A percentile compares a stretch with the other conserved stretches of the same genome.
phyloP scores from a whole-genome alignment of 1,284 basidiomycete species.

The Sparassis latifolia region DNA sequence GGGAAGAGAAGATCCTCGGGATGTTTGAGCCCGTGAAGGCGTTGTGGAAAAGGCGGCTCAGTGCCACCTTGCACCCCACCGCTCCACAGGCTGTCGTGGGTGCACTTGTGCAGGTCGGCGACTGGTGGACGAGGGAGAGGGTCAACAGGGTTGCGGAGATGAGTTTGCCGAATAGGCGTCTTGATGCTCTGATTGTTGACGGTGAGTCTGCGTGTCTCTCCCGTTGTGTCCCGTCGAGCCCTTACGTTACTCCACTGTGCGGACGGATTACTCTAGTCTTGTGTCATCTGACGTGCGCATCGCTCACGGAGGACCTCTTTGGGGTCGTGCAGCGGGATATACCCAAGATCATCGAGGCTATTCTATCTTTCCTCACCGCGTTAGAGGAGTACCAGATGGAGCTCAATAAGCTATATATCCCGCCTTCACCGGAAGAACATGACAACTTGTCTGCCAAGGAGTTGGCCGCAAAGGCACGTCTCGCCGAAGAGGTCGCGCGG shows the following conservation, averaged over 20 bases:
- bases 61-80: slow-evolving; percentile 12
- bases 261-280: slow-evolving; percentile 41
- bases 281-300: slow-evolving; percentile 62
- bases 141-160: slow-evolving; percentile 45
- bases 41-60: slow-evolving; percentile 11
- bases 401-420: slow-evolving; percentile 30
- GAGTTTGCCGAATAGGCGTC: slow-evolving; percentile 47
- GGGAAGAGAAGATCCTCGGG: slow-evolving; percentile 17
- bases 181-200: slow-evolving; percentile 53
- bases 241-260: neutral
- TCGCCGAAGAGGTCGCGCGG: slow-evolving; percentile 37
- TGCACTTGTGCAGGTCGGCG: slow-evolving; percentile 12
- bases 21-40: slow-evolving; percentile 11
- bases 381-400: slow-evolving; percentile 59
- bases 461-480: slow-evolving; percentile 26
- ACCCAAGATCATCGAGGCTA: slow-evolving; percentile 70
- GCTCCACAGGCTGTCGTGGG: slow-evolving; percentile 28
- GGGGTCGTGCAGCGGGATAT: slow-evolving; percentile 82
- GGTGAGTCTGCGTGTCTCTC: slow-evolving; percentile 32
- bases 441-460: slow-evolving; percentile 23
- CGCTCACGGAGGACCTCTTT: slow-evolving; percentile 72
- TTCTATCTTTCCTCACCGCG: slow-evolving; percentile 58
- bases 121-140: slow-evolving; percentile 58
- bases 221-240: too few relatives aligned
- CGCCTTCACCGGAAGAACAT: slow-evolving; percentile 31